Base-by-base conservation (phyloP, 805 yeast species). In the Diddensiella transvaalensis region DNA sequence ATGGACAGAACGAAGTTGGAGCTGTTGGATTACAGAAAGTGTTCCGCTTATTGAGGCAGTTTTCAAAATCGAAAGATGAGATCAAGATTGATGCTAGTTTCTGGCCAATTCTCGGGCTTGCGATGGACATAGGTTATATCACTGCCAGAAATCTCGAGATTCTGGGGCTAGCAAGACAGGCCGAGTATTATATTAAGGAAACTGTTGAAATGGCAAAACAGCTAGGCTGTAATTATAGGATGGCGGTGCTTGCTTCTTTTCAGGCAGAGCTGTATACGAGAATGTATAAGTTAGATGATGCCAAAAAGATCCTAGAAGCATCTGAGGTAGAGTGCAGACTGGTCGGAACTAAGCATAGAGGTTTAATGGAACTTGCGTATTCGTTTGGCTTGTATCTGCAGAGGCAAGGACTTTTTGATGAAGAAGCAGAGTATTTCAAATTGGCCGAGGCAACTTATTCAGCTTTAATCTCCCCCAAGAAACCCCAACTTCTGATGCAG, bases 371-470 rank as follows among this genome's bases (percentile, higher is more conserved):
- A n/a, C 13, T 48, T 26, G 48, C 44, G 3, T 47, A 48, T 33
- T 53, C 58, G 2, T 37, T 43, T 3, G 50, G 51, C 18, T 38
- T 52, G 8, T 49, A 42, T 40, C 43, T 49, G 4, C 57, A 47
- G 29, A 43, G 49, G 4, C 48, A 45, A 23, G 18, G 42, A n/a
- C 42, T 36, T 23, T 55, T 43, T 26, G 44, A 46, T 1, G 53
- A 53, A 38, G 56, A 55, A 24, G 18, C 32, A 15, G 50, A 37
- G 2, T 55, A 49, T 35, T 53, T 51, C 35, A 49, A 48, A 10
- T 21, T 51, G 40, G 49, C 49, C 13, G 53, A 53, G n/a, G 10
- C 4, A 4, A 24, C 21, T 8, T n/a, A 8, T 40, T 32, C 32
- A 4, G 33, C 22, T 6, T 17, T 35, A 13, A 8, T 26, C 32